Evolutionary conservation across 2,329 filamentous ascomycete genomes (phyloP).

Genomic region (Aschersonia sp.): DNA sequence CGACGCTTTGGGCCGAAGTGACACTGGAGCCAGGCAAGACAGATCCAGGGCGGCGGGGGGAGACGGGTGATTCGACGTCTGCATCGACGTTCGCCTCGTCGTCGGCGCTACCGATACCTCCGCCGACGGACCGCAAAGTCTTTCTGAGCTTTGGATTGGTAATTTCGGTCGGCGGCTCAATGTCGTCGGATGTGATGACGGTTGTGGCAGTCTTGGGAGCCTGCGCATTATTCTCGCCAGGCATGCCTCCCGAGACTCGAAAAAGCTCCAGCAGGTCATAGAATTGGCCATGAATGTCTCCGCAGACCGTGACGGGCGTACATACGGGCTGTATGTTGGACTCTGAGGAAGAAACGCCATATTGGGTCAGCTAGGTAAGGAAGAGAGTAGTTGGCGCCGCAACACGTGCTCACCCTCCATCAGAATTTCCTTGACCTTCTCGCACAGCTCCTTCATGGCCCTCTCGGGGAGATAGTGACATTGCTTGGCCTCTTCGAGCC

Average conservation of each 20-base stretch:
- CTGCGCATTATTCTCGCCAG: conserved; percentile 62
- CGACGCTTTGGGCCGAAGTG: conserved; percentile 29
- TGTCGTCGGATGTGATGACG: conserved; percentile 77
- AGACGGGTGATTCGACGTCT: background rate
- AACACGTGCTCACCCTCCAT: conserved; percentile 70
- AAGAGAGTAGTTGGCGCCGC: background rate
- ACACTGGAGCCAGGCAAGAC: conserved; percentile 17
- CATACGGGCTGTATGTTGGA: conserved; percentile 98
- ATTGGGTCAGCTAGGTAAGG: background rate
- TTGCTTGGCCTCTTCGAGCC: conserved; percentile 91
- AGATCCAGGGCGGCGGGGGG: conserved; percentile 15
- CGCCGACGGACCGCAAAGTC: conserved; percentile 50
- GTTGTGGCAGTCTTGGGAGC: conserved; percentile 53
- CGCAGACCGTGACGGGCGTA: conserved; percentile 92
- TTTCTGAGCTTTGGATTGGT: conserved; percentile 76
- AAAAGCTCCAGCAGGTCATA: conserved; percentile 97
- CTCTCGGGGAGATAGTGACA: conserved; percentile 93
- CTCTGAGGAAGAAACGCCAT: conserved; percentile 36
- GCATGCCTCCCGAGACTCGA: conserved; percentile 92
- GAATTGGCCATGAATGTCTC: conserved; percentile 97
- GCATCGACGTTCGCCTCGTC: conserved; percentile 23
- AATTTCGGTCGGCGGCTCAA: conserved; percentile 82
- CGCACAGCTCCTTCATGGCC: conserved; percentile 97
- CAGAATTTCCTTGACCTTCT: conserved; percentile 95
- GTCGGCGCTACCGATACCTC: conserved; percentile 37